These are phyloP conservation scores for Chlamydomonas schloesseri DNA, from an alignment of 139 green algal species.

Conservation along the genomic window DNA sequence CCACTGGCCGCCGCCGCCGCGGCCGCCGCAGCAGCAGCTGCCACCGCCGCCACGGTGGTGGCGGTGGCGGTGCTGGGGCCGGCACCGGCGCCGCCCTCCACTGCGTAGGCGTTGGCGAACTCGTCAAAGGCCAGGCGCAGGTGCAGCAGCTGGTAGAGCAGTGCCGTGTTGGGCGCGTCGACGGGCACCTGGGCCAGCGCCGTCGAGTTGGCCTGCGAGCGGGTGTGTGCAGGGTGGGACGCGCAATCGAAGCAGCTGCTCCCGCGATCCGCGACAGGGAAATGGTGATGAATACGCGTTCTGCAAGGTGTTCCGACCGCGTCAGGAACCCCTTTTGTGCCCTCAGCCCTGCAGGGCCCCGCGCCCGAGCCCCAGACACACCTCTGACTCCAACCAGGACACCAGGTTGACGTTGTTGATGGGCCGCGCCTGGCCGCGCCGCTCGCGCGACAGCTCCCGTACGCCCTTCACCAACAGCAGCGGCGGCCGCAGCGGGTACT, in stretches of 20 bases:
- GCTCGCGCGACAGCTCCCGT: slow-evolving; percentile 12
- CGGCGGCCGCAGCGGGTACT: slow-evolving; percentile 50
- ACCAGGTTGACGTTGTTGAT: slow-evolving; percentile 39
- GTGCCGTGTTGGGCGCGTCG: slow-evolving; percentile 1
- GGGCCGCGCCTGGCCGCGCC: not conserved
- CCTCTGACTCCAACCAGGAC: slow-evolving; percentile 49
- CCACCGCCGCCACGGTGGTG: not conserved
- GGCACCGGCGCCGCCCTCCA: not conserved
- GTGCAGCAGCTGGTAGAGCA: slow-evolving; percentile 54
- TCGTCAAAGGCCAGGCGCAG: slow-evolving; percentile 46
- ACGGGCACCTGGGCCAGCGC: slow-evolving; percentile 26
- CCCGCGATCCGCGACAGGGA: not conserved
- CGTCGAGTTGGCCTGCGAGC: slow-evolving; percentile 39
- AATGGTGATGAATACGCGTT: not conserved
- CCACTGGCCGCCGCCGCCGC: not conserved
- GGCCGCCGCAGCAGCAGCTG: too few relatives aligned
- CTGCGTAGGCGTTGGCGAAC: not conserved
- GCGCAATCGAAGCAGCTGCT: not conserved
- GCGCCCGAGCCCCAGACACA: too few relatives aligned
- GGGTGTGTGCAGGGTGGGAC: not conserved
- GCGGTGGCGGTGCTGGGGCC: not conserved
- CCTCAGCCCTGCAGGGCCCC: not conserved
- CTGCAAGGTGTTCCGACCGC: too few relatives aligned
- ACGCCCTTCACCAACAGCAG: slow-evolving; percentile 44
- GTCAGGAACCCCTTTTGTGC: too few relatives aligned